Base-by-base conservation (phyloP, 179 eudicot species). In the Drosera spatulata region DNA sequence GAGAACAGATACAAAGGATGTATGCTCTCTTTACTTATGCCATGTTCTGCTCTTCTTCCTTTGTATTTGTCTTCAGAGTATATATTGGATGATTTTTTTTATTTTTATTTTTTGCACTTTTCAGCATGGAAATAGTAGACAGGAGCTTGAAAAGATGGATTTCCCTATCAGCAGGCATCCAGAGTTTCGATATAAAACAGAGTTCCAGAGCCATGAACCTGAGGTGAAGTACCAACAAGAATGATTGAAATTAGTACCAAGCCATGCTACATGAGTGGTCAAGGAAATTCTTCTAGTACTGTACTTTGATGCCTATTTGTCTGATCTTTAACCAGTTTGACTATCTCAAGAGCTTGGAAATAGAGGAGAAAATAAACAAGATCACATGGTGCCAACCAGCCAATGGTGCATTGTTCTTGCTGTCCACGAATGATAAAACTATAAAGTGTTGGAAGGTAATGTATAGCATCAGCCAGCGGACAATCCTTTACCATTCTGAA, bases 121-220 rank as follows among this genome's bases (percentile, higher is more conserved):
- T 64, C 70, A 87, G 95, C 77, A 82, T 73, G 88, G 81, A 65
- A 65, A 65, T 48, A 78, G 66, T 82, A 77, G 93, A 64, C 77
- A 79, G 71, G 89, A 87, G 63, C 48, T 81, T 59, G 96, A 87
- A 80, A 81, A 73, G 72, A 74, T 69, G 64, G 96, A 87, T 57
- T 74, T 70, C 60, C 44, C 83, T 38, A 66, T 71, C 50, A 72
- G 77, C 52, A 82, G 84, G 75, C 96, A 85, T 75, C 93, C 96
- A 49, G 93, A 87, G 70, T 87, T 87, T 62, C 89, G 93, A 15
- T 87, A 87, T 71, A 87, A 85, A 73, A 87, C 96, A 3, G 96
- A 87, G 80, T 85, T 87, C 56, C 93, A 85, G 75, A 87, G 96
- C 73, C 93, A 87, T 56, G 96, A 87, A 67, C 93, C 93, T 46